A percentile compares a stretch with the other conserved stretches of the same genome.
Evolutionary conservation across 345 rosid genomes (phyloP).

Genomic region (Firmiana major): DNA sequence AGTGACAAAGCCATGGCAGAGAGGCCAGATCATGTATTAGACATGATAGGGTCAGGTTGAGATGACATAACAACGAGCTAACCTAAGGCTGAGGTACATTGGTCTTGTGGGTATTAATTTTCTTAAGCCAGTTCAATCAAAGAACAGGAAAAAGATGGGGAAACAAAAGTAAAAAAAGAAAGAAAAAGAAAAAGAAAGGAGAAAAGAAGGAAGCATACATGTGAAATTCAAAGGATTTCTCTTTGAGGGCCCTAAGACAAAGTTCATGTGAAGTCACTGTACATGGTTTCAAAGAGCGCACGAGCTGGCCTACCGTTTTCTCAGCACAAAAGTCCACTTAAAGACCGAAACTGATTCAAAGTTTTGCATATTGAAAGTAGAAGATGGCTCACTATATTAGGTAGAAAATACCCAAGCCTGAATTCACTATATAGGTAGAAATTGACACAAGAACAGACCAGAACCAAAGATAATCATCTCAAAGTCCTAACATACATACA

Average conservation of each 20-base stretch:
- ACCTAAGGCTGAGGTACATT: neutral
- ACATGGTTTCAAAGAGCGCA: neutral
- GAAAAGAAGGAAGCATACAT: neutral
- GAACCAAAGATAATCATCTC: neutral
- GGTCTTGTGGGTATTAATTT: neutral
- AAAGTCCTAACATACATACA: neutral
- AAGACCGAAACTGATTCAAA: neutral
- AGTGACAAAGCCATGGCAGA: neutral
- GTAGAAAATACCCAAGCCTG: neutral
- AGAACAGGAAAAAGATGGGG: neutral
- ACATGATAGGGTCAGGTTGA: slow-evolving; percentile 19
- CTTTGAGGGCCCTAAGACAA: neutral
- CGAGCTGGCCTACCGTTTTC: neutral
- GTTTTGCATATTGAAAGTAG: neutral
- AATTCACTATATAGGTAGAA: neutral
- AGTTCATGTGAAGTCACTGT: slow-evolving; percentile 13
- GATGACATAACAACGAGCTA: slow-evolving; percentile 24
- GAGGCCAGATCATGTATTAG: neutral
- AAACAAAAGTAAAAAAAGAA: neutral
- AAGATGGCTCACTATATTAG: neutral
- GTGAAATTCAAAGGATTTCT: neutral
- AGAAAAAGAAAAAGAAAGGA: neutral
- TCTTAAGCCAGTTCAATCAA: neutral
- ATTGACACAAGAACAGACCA: slow-evolving; percentile 10
- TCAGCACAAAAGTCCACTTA: neutral